Conservation (phyloP, 495 filamentous ascomycete species). For the Physcia stellaris region DNA sequence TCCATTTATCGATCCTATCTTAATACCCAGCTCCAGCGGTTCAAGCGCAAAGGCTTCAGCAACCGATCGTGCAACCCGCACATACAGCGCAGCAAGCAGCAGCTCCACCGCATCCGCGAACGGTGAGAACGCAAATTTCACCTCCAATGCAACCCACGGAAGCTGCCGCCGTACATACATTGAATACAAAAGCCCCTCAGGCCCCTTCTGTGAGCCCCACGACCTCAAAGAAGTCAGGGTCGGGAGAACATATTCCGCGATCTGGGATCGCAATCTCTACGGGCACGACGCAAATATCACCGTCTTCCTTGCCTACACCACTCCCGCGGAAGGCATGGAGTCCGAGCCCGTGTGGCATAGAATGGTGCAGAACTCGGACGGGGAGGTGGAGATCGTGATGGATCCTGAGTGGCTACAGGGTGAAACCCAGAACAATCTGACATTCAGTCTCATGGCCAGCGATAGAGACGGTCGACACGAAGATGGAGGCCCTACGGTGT, state of each 20-base stretch:
- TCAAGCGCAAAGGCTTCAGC: background rate
- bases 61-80: background rate
- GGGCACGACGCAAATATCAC: background rate
- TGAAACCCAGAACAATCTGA: too few species aligned
- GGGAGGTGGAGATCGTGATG: background rate
- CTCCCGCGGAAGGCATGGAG: background rate
- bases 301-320: constrained; percentile 1
- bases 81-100: background rate
- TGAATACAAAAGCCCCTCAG: background rate
- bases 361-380: constrained; percentile 1
- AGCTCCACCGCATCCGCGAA: background rate
- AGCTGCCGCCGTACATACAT: constrained; percentile 2
- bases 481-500: too few species aligned
- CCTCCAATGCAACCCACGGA: constrained; percentile 1
- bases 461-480: too few species aligned
- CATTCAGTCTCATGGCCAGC: too few species aligned
- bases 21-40: too few species aligned
- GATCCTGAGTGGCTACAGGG: too few species aligned
- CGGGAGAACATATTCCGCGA: background rate
- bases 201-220: constrained; percentile 4
- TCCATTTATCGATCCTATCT: too few species aligned
- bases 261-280: constrained; percentile 6
- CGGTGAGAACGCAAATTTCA: background rate
- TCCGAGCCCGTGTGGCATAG: background rate
- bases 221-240: background rate